A percentile compares a stretch with the other conserved stretches of the same genome.
Evolutionary conservation across 208 protist species (phyloP).

Genomic region (Leishmania lainsoni): DNA sequence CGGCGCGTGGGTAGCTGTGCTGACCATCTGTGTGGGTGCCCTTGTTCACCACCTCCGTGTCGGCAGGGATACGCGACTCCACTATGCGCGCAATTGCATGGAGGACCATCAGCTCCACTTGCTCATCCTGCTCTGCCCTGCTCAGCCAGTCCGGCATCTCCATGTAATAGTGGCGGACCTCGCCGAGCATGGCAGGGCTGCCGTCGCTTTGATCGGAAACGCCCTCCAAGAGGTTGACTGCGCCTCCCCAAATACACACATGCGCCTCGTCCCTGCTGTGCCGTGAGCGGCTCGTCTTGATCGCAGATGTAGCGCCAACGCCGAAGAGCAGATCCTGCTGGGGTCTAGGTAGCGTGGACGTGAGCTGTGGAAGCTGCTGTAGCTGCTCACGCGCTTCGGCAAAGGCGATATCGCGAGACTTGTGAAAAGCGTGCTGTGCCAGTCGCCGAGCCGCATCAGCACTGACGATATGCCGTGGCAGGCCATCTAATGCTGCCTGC

Average conservation of each 20-base stretch:
- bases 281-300: conserved; percentile 42
- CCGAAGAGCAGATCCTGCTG: conserved; percentile 37
- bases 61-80: conserved; percentile 2
- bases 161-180: conserved; percentile 40
- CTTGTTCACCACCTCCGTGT: conserved; percentile 2
- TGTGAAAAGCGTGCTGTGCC: conserved; percentile 63
- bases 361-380: background rate
- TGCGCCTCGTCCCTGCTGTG: conserved; percentile 44
- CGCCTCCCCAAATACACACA: conserved; percentile 50
- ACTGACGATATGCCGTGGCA: conserved; percentile 40
- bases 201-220: background rate
- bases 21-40: background rate
- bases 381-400: conserved; percentile 9
- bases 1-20: background rate
- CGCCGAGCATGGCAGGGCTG: background rate
- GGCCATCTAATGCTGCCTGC: conserved; percentile 42
- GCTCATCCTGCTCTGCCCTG: conserved; percentile 49
- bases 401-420: conserved; percentile 7
- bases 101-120: conserved; percentile 52
- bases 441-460: conserved; percentile 43
- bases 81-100: conserved; percentile 41
- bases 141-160: conserved; percentile 33
- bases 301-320: conserved; percentile 61
- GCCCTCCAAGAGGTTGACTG: background rate
- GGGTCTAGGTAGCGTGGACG: background rate